phyloP scores from a whole-genome alignment of 179 eudicot genomes.

The Actinidia chinensis region DNA sequence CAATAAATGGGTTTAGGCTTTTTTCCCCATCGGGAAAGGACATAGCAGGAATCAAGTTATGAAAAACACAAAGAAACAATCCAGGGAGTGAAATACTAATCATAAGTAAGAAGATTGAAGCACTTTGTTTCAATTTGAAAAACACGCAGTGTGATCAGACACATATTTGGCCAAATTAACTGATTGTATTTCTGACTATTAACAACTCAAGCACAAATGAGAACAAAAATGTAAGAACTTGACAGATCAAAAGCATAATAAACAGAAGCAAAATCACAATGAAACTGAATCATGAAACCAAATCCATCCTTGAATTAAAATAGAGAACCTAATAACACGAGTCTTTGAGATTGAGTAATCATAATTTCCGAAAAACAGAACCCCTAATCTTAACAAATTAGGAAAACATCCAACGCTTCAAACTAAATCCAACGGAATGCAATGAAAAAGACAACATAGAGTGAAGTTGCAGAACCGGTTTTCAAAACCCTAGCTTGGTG shows the following conservation, averaged over 20 bases:
- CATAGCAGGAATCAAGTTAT: too few species aligned
- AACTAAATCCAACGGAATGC: neutral
- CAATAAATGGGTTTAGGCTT: neutral
- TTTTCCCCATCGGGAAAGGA: neutral
- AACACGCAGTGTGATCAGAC: neutral
- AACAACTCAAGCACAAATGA: neutral
- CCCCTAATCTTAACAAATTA: neutral
- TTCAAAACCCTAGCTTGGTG: slow-evolving; percentile 46
- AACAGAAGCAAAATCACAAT: neutral
- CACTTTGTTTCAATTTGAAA: neutral
- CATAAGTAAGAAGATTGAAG: neutral
- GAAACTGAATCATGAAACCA: neutral
- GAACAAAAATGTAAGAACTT: neutral
- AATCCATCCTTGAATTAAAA: neutral
- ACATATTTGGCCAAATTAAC: neutral
- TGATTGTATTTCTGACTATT: too few species aligned
- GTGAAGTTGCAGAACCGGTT: neutral
- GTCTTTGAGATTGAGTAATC: neutral
- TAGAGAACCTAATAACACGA: neutral
- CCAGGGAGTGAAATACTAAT: neutral
- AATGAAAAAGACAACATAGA: neutral
- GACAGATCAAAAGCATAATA: neutral
- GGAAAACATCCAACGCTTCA: neutral
- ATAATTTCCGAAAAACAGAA: neutral
- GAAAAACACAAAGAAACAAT: neutral